Evolutionary conservation across 331 rosid species (phyloP), one percentile per base, ranked within the genome.

Genomic region (Phaseolus coccineus): DNA sequence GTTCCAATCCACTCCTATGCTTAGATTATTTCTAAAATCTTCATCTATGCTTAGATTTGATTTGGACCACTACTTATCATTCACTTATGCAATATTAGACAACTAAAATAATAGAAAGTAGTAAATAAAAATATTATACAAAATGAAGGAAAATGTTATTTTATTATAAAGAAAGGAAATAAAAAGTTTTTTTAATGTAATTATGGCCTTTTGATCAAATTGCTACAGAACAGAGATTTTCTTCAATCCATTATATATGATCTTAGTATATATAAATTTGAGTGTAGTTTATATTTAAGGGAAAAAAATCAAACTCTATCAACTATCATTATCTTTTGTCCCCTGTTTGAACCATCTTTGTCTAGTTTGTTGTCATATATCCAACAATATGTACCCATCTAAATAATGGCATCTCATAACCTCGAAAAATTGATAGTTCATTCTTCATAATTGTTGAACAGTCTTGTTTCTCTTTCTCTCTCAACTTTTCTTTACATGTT

Each of bases 1-100:
- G 80, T 85, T 85, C 8, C 56, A 83, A 48, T 40, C 83, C 84
- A 83, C 90, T 63, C 50, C 39, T 58, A 14, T 11, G 12, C 3
- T 40, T 71, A 13, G 22, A 75, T 80, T 53, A 84, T 85, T 44
- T 50, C 7, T 39, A 59, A 40, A 77, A 80, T 80, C 70, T 82
- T 44, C n/a, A 7, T 74, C 22, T 22, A 62, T 58, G 31, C 37
- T 47, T 31, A n/a, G 13, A 76, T 67, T 67, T 74, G 61, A 39
- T 24, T 81, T 69, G 40, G 22, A 81, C 19, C 71, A 74, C 66
- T 74, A 57, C n/a, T 6, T 44, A 77, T 16, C 19, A 44, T 42
- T 71, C 48, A 77, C 75, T 69, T 65, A 13, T 52, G 48, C 5
- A 9, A 58, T 68, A 6, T 39, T 56, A 42, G 5, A 50, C 58